phyloP scores from a whole-genome alignment of 352 stramenopile genomes.

The Achlya hypogyna region DNA sequence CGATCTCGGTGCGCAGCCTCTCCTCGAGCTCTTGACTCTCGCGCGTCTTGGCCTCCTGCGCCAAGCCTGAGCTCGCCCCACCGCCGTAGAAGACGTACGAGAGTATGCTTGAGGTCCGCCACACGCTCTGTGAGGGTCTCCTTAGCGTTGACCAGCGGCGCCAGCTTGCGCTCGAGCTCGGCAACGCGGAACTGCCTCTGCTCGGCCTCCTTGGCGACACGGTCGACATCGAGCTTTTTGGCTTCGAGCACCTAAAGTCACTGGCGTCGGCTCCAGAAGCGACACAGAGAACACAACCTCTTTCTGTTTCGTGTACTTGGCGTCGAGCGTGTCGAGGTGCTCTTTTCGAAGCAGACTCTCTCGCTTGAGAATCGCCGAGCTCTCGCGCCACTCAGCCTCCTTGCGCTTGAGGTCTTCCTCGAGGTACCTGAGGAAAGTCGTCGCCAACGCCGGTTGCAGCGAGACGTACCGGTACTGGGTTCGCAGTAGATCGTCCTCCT shows the following conservation, averaged over 20 bases:
- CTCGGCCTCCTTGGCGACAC: conserved; percentile 46
- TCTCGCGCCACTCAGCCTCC: conserved; percentile 34
- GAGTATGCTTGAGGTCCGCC: conserved; percentile 39
- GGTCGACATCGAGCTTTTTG: conserved; percentile 55
- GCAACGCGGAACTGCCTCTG: conserved; percentile 29
- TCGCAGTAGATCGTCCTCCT: conserved; percentile 35
- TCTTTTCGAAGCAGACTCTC: conserved; percentile 26
- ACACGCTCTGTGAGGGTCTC: conserved; percentile 47
- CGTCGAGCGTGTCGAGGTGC: conserved; percentile 30
- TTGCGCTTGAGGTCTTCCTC: conserved; percentile 42
- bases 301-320: conserved; percentile 26
- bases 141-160: conserved; percentile 34
- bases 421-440: conserved; percentile 27
- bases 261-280: neutral
- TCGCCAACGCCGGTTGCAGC: conserved; percentile 12
- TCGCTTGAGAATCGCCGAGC: conserved; percentile 22
- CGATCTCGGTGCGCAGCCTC: conserved; percentile 37
- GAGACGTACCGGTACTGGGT: neutral
- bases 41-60: conserved; percentile 38
- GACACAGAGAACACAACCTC: neutral
- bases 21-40: conserved; percentile 49
- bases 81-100: no score
- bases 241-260: conserved; percentile 27
- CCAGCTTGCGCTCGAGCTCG: conserved; percentile 56
- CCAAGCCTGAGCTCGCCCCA: no score